Evolutionary conservation across 2,329 filamentous ascomycete species (phyloP).

Genomic region (Fusarium acutatum): DNA sequence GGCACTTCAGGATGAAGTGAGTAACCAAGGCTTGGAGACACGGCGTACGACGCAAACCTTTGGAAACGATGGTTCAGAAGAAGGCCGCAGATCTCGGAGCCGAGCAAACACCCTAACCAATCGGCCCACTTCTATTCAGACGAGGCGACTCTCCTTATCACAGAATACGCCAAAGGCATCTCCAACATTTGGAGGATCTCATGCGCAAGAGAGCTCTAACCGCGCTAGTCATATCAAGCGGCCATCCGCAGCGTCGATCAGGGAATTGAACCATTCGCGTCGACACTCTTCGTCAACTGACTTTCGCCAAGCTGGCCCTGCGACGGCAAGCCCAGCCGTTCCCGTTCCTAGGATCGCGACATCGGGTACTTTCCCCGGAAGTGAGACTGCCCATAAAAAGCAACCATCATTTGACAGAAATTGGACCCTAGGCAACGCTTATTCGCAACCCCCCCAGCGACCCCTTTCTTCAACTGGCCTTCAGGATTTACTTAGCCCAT

Average conservation of each 20-base stretch:
- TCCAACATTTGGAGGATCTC: constrained; percentile 54
- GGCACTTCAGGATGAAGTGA: constrained; percentile 86
- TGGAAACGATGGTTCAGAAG: constrained; percentile 68
- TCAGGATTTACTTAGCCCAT: constrained; percentile 53
- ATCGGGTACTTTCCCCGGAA: constrained; percentile 54
- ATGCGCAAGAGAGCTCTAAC: constrained; percentile 55
- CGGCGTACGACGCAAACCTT: constrained; percentile 65
- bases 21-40: constrained; percentile 54
- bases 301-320: constrained; percentile 57
- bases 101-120: constrained; percentile 67
- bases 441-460: constrained; percentile 50
- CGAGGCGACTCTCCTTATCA: constrained; percentile 57
- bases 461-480: constrained; percentile 64
- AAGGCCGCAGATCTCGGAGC: constrained; percentile 59
- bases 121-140: constrained; percentile 57
- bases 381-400: constrained; percentile 64
- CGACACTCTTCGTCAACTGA: constrained; percentile 86
- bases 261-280: constrained; percentile 83
- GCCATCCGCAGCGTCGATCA: constrained; percentile 83
- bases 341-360: constrained; percentile 52
- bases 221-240: constrained; percentile 61
- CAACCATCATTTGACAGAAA: constrained; percentile 75
- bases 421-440: constrained; percentile 70
- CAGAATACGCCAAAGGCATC: constrained; percentile 58
- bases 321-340: constrained; percentile 30